Evolutionary conservation across 1,284 basidiomycete species (phyloP).

Genomic region (Cerioporus squamosus): DNA sequence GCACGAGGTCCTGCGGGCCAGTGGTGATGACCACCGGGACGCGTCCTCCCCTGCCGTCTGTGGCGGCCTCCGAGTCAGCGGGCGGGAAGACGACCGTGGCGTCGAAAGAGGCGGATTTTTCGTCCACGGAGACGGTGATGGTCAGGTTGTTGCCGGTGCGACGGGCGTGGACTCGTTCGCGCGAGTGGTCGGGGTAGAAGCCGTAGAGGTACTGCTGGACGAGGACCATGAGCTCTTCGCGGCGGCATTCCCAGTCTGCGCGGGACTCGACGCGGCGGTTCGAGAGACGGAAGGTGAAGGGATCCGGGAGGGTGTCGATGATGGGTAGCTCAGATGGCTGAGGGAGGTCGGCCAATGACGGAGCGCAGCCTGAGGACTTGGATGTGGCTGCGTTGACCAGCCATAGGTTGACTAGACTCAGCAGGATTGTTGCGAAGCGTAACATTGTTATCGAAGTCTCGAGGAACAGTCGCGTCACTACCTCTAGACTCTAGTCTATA

Average conservation of each 20-base stretch:
- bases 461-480: no score
- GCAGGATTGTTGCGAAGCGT: neutral
- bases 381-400: neutral
- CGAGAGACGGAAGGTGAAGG: constrained; percentile 19
- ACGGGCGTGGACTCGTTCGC: constrained; percentile 10
- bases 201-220: constrained; percentile 21
- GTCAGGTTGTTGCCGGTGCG: constrained; percentile 9
- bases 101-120: constrained; percentile 6
- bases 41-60: neutral
- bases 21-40: constrained; percentile 15
- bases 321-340: constrained; percentile 18
- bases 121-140: constrained; percentile 6
- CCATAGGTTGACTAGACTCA: neutral
- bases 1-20: constrained; percentile 7
- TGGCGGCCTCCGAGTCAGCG: neutral
- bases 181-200: constrained; percentile 15
- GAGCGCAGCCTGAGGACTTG: neutral
- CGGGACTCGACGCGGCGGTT: constrained; percentile 11
- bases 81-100: constrained; percentile 14
- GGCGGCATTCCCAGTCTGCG: constrained; percentile 19
- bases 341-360: constrained; percentile 1
- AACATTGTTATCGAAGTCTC: neutral
- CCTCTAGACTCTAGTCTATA: no score
- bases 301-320: constrained; percentile 19
- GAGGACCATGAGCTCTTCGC: constrained; percentile 16